These are phyloP conservation scores for Linnemannia exigua DNA, from an alignment of 192 early-diverging fungal genomes.

Conservation along the genomic window DNA sequence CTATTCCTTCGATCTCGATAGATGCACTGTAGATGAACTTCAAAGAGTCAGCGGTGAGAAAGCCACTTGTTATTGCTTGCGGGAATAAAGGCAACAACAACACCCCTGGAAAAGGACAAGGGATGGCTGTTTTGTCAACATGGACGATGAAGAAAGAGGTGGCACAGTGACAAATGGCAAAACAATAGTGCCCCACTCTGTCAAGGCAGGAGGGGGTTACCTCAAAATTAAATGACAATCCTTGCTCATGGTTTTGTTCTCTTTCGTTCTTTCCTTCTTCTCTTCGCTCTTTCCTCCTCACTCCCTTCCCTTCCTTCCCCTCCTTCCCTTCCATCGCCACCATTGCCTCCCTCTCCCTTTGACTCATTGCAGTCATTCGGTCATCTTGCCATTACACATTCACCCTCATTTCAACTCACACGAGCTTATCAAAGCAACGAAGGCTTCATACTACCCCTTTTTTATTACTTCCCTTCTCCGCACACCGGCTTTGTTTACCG, in stretches of 20 bases:
- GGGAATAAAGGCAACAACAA: too few species aligned
- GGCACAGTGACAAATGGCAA: too few species aligned
- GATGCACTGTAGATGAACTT: background rate
- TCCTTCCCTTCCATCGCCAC: background rate
- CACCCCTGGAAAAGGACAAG: too few species aligned
- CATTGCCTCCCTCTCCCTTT: background rate
- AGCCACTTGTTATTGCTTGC: too few species aligned
- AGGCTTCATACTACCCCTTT: background rate
- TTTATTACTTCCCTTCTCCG: background rate
- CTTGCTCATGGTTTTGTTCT: background rate
- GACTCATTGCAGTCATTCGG: background rate
- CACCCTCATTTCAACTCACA: background rate
- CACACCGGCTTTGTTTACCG: too few species aligned
- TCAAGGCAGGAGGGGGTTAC: background rate
- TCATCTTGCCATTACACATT: background rate
- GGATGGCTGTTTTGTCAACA: too few species aligned
- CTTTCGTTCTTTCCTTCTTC: background rate
- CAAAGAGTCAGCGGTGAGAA: too few species aligned
- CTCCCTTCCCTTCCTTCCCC: too few species aligned
- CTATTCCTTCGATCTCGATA: background rate
- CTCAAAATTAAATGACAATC: background rate
- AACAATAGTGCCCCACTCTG: too few species aligned
- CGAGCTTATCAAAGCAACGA: background rate
- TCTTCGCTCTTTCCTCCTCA: background rate
- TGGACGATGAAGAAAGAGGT: too few species aligned